A percentile compares a stretch with the other conserved stretches of the same genome.
phyloP scores from a whole-genome alignment of 2,329 filamentous ascomycete species.

The Nemania diffusa region DNA sequence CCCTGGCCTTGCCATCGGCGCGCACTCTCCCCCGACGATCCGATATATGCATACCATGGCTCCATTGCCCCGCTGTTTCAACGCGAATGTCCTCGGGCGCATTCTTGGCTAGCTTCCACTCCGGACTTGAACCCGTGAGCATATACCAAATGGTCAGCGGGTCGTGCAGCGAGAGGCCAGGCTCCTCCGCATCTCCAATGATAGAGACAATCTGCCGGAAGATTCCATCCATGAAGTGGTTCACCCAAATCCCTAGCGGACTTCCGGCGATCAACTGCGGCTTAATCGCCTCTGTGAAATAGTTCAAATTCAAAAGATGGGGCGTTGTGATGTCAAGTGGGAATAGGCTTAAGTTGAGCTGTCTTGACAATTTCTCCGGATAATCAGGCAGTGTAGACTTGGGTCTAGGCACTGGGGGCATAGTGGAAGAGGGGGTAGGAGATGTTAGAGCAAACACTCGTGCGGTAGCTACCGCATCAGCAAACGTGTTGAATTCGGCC shows the following conservation, averaged over 20 bases:
- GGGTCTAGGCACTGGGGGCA: constrained; percentile 73
- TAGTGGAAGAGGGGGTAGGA: constrained; percentile 77
- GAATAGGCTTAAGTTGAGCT: constrained; percentile 75
- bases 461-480: constrained; percentile 82
- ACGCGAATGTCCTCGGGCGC: constrained; percentile 84
- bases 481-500: constrained; percentile 95
- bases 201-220: constrained; percentile 75
- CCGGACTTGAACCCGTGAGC: constrained; percentile 67
- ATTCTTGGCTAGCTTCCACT: constrained; percentile 64
- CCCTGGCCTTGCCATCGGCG: constrained; percentile 58
- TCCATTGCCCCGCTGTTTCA: constrained; percentile 94
- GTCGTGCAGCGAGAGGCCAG: constrained; percentile 77
- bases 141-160: constrained; percentile 84
- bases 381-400: constrained; percentile 68
- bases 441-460: constrained; percentile 82
- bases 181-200: constrained; percentile 65
- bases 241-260: constrained; percentile 78
- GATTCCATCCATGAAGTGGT: constrained; percentile 76
- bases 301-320: constrained; percentile 71
- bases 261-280: constrained; percentile 69
- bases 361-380: constrained; percentile 69
- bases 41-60: constrained; percentile 86
- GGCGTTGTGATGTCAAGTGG: constrained; percentile 81
- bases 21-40: constrained; percentile 74
- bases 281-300: constrained; percentile 67